These are phyloP conservation scores for Garcia nutans DNA, from an alignment of 345 rosid species.

Conservation along the genomic window DNA sequence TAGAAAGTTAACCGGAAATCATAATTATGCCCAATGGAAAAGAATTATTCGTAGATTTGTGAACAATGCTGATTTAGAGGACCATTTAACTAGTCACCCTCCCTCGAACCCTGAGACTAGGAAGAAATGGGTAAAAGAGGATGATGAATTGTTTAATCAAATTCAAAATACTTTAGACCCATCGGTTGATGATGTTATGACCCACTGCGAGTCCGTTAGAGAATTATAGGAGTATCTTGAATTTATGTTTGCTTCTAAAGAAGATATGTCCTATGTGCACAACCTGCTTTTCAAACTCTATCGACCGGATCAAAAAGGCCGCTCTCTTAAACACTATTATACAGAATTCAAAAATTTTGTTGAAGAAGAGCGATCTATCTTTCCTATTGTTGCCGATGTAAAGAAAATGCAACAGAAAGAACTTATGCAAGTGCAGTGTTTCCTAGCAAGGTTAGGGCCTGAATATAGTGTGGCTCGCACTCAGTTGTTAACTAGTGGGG, in stretches of 20 bases:
- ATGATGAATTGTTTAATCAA: neutral
- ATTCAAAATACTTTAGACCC: neutral
- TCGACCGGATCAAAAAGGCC: too few relatives aligned
- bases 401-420: neutral
- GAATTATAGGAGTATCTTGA: neutral
- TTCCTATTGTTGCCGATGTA: neutral
- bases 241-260: too few relatives aligned
- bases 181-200: neutral
- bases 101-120: too few relatives aligned
- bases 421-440: neutral
- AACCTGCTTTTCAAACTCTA: too few relatives aligned
- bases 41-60: conserved; percentile 1
- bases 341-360: neutral
- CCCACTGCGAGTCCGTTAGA: neutral
- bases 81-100: neutral
- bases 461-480: neutral
- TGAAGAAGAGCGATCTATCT: neutral
- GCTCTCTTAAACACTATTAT: neutral
- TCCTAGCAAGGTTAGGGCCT: neutral
- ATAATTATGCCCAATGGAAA: neutral
- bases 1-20: neutral
- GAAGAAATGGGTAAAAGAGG: too few relatives aligned
- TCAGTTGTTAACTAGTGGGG: too few relatives aligned
- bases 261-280: too few relatives aligned
- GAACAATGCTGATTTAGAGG: neutral